Percentiles rank a stretch among this genome's conserved stretches.
Conservation (phyloP, 306 rosid genomes). For the Dalbergia cultrata region DNA sequence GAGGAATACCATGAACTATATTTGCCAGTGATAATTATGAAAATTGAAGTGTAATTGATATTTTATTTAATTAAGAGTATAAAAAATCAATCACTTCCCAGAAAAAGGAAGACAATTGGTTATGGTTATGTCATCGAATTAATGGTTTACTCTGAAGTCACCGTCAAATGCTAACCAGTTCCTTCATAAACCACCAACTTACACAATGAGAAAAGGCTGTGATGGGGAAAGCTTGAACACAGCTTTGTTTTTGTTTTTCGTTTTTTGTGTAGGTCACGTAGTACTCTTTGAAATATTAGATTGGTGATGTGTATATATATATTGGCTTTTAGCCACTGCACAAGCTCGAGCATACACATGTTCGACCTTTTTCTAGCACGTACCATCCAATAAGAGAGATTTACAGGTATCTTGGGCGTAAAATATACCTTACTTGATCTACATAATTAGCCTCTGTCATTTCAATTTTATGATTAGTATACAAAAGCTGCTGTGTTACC, state of each 20-base stretch:
- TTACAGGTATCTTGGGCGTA: too few species aligned
- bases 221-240: neutral
- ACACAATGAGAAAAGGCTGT: neutral
- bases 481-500: too few species aligned
- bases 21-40: neutral
- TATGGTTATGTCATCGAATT: neutral
- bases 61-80: constrained; percentile 1
- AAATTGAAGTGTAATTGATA: constrained; percentile 11
- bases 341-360: too few species aligned
- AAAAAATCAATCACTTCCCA: neutral
- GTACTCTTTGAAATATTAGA: neutral
- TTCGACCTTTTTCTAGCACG: too few species aligned
- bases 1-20: neutral
- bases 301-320: neutral
- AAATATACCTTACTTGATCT: too few species aligned
- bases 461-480: too few species aligned
- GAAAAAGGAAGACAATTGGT: neutral
- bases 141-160: neutral
- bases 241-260: neutral
- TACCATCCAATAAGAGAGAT: too few species aligned
- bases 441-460: too few species aligned
- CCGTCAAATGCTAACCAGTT: neutral
- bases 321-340: too few species aligned
- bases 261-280: neutral
- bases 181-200: constrained; percentile 18